phyloP scores from a whole-genome alignment of 257 asterid species.

The Petunia axillaris region DNA sequence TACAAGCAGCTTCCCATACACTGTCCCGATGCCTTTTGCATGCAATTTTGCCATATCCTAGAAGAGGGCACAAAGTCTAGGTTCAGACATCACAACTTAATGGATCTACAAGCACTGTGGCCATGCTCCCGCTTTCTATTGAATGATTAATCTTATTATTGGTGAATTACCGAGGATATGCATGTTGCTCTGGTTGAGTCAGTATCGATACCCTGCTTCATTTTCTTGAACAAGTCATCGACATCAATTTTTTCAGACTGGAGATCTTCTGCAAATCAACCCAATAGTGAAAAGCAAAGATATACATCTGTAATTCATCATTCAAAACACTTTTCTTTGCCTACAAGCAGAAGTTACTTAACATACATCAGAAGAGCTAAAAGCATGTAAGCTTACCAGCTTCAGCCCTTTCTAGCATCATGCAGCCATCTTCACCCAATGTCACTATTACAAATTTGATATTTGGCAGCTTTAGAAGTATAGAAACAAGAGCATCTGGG shows the following conservation, averaged over 20 bases:
- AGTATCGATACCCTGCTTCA: constrained; percentile 61
- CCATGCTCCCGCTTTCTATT: not conserved
- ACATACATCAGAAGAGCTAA: not conserved
- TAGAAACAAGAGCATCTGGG: constrained; percentile 75
- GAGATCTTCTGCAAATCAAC: constrained; percentile 48
- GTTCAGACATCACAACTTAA: not conserved
- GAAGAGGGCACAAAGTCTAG: not conserved
- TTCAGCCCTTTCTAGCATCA: constrained; percentile 57
- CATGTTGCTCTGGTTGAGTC: constrained; percentile 53
- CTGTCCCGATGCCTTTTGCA: constrained; percentile 80
- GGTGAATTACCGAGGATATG: constrained; percentile 66
- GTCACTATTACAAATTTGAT: constrained; percentile 57
- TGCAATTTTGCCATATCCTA: constrained; percentile 55
- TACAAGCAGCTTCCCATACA: constrained; percentile 68
- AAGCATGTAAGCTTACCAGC: constrained; percentile 35
- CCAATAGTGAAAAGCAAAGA: not conserved
- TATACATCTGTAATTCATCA: not conserved
- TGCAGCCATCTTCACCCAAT: constrained; percentile 60
- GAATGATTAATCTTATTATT: not conserved
- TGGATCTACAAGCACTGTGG: not conserved
- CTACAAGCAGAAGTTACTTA: not conserved
- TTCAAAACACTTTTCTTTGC: not conserved
- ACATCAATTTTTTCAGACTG: constrained; percentile 69
- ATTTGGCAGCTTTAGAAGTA: constrained; percentile 75
- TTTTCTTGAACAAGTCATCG: constrained; percentile 53